Percentiles rank a stretch among this genome's conserved stretches.
phyloP scores from a whole-genome alignment of 192 early-diverging fungal species.

The Oehlia diaphana region DNA sequence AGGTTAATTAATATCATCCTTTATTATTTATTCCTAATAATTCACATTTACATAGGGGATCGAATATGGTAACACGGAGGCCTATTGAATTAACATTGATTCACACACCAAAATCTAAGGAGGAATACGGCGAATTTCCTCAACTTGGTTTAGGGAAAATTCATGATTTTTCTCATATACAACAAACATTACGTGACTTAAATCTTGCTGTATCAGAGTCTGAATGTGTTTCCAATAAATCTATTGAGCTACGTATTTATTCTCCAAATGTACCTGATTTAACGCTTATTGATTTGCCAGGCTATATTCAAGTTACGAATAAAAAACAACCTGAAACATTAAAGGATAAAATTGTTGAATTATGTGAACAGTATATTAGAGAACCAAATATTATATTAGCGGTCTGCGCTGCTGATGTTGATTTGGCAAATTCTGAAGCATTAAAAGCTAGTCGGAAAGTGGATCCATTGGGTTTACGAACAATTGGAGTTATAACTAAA shows the following conservation, averaged over 20 bases:
- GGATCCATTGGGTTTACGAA: constrained; percentile 77
- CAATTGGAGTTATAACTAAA: constrained; percentile 86
- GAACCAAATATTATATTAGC: constrained; percentile 85
- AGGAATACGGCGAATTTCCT: constrained; percentile 86
- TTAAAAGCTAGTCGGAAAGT: constrained; percentile 74
- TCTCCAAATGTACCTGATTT: constrained; percentile 83
- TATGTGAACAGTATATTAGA: constrained; percentile 81
- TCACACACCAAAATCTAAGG: constrained; percentile 72
- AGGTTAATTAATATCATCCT: background rate
- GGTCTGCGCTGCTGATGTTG: constrained; percentile 82
- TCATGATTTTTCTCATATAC: constrained; percentile 84
- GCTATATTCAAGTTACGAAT: constrained; percentile 85
- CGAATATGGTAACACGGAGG: constrained; percentile 82
- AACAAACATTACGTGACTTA: constrained; percentile 90
- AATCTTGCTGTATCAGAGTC: constrained; percentile 93
- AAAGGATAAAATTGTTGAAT: constrained; percentile 76
- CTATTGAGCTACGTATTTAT: constrained; percentile 82
- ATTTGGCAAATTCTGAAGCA: constrained; percentile 85
- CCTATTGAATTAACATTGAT: constrained; percentile 85
- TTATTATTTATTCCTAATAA: background rate
- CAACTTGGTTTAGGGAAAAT: constrained; percentile 86
- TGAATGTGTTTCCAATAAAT: constrained; percentile 86
- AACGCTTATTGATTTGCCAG: constrained; percentile 81
- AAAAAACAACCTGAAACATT: constrained; percentile 77
- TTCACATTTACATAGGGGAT: constrained; percentile 48